Conservation (phyloP, 208 protist genomes). For the Naegleria fowleri region DNA sequence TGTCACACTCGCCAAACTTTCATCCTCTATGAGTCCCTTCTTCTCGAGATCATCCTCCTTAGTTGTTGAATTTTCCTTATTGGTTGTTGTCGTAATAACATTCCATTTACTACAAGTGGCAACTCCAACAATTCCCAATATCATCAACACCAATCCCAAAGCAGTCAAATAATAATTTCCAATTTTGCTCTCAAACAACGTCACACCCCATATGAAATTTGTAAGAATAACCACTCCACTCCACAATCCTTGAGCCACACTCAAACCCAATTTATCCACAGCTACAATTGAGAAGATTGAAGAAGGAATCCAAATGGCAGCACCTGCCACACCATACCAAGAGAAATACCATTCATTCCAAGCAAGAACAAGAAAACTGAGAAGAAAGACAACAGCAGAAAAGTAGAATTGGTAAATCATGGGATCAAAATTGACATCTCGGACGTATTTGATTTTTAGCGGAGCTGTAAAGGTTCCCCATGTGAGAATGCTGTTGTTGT, state of each 20-base stretch:
- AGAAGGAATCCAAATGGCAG: slow-evolving; percentile 2
- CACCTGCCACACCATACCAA: neutral
- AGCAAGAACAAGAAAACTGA: neutral
- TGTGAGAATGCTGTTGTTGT: neutral
- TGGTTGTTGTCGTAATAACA: neutral
- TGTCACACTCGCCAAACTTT: no score
- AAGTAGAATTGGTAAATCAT: slow-evolving; percentile 24
- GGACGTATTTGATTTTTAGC: neutral
- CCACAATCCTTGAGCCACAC: neutral
- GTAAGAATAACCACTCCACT: neutral
- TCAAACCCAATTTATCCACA: neutral
- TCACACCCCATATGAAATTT: slow-evolving; percentile 20
- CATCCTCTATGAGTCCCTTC: no score
- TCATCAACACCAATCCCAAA: slow-evolving; percentile 6
- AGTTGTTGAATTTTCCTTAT: neutral
- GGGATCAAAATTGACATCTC: slow-evolving; percentile 8
- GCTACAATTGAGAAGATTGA: neutral
- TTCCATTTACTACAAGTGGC: slow-evolving; percentile 6
- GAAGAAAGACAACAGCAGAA: neutral
- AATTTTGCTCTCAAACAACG: neutral
- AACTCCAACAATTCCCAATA: neutral
- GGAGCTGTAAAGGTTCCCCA: neutral
- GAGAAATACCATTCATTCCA: neutral
- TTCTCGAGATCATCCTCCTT: no score
- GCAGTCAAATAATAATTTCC: neutral